Conservation (phyloP, 129 eudicot genomes). For the Flaveria ramosissima region DNA sequence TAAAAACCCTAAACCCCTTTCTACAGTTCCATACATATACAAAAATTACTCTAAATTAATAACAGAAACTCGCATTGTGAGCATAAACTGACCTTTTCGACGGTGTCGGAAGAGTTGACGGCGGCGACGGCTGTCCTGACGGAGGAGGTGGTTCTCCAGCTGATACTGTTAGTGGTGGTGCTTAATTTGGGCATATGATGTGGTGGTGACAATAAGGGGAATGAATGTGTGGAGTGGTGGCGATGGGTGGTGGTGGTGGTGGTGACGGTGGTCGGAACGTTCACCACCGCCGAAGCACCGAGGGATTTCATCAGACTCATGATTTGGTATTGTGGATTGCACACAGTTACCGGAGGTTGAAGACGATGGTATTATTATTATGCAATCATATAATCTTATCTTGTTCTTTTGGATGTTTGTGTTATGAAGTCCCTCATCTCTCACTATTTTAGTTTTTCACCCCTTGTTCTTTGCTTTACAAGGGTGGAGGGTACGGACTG, state of each 20-base stretch:
- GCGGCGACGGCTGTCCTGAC: conserved; percentile 63
- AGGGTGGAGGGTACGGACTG: too few species aligned
- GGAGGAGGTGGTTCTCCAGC: conserved; percentile 50
- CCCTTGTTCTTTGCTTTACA: too few species aligned
- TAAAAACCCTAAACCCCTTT: conserved; percentile 19
- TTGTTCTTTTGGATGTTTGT: not conserved
- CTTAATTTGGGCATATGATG: conserved; percentile 32
- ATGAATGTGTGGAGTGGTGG: conserved; percentile 36
- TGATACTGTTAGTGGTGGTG: conserved; percentile 25
- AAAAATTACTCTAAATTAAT: not conserved
- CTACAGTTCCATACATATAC: not conserved
- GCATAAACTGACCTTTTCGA: conserved; percentile 47
- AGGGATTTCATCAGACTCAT: conserved; percentile 40
- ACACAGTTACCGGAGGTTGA: conserved; percentile 21
- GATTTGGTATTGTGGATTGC: conserved; percentile 21
- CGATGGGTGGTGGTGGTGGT: conserved; percentile 36
- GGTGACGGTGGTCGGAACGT: conserved; percentile 24
- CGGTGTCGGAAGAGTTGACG: conserved; percentile 53
- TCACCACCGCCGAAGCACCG: conserved; percentile 33
- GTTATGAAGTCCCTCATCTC: conserved; percentile 2
- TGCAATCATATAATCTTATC: conserved; percentile 34
- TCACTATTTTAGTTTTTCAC: conserved; percentile 11
- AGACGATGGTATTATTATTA: conserved; percentile 2
- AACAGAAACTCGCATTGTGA: not conserved
- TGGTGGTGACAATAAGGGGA: conserved; percentile 29